phyloP scores from a whole-genome alignment of 768 basidiomycete species.

The Rhodotorula sphaerocarpa region DNA sequence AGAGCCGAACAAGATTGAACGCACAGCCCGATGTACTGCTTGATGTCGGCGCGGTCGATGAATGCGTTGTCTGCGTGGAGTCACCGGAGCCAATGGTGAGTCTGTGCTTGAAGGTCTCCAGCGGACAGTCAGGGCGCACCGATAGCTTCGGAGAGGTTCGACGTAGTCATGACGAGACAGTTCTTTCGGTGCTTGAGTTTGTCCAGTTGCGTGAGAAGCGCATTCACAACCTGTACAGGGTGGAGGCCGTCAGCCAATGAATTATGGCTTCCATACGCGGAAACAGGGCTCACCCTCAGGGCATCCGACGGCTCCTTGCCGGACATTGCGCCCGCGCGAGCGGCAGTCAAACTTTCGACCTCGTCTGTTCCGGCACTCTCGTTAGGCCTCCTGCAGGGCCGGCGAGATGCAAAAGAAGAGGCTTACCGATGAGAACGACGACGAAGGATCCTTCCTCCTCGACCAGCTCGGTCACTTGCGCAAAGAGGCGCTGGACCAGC shows the following conservation, averaged over 20 bases:
- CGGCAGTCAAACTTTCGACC: constrained; percentile 90
- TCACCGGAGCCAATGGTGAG: neutral
- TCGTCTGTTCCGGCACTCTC: constrained; percentile 68
- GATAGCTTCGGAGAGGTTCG: constrained; percentile 88
- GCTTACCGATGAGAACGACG: constrained; percentile 78
- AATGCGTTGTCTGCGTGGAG: constrained; percentile 70
- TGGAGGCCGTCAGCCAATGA: neutral
- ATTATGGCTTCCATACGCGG: neutral
- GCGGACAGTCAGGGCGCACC: constrained; percentile 40
- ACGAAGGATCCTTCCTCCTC: constrained; percentile 88
- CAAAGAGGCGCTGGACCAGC: constrained; percentile 86
- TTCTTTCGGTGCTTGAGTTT: constrained; percentile 88
- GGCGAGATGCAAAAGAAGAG: neutral
- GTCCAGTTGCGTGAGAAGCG: constrained; percentile 90
- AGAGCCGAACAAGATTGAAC: neutral
- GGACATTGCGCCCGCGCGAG: constrained; percentile 84
- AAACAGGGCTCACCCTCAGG: constrained; percentile 56
- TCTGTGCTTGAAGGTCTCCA: constrained; percentile 47
- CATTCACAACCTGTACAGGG: constrained; percentile 79
- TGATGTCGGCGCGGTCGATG: constrained; percentile 91
- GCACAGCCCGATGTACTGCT: constrained; percentile 57
- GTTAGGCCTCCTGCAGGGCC: neutral
- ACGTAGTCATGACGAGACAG: constrained; percentile 90
- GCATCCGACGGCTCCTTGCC: constrained; percentile 96
- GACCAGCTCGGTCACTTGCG: constrained; percentile 76